Conservation (phyloP, 208 protist species). For the Naegleria gruberi region DNA sequence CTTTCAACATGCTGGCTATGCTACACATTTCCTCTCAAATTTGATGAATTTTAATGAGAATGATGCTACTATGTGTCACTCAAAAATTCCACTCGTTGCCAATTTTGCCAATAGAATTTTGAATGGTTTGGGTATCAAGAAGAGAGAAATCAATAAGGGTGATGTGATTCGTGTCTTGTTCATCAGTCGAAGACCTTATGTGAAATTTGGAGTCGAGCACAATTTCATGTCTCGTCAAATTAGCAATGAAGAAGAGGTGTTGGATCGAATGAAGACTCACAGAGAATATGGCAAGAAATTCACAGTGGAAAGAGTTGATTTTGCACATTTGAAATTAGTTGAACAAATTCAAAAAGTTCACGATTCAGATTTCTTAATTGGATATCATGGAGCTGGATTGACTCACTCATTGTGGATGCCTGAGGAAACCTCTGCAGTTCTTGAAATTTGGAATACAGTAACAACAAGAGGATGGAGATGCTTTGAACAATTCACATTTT, state of each 20-base stretch:
- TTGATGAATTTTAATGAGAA: not conserved
- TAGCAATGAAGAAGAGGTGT: slow-evolving; percentile 6
- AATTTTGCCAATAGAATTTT: not conserved
- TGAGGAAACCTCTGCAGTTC: not conserved
- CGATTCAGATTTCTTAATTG: not conserved
- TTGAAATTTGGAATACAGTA: not conserved
- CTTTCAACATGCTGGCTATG: not conserved
- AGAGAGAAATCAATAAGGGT: not conserved
- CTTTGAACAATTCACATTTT: not conserved
- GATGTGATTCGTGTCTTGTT: not conserved
- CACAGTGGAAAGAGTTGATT: not conserved
- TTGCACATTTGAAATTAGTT: not conserved
- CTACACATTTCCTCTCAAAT: not conserved
- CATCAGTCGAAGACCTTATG: not conserved
- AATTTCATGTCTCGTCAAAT: not conserved
- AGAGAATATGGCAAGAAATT: not conserved
- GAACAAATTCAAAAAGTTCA: slow-evolving; percentile 16
- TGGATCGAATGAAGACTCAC: not conserved
- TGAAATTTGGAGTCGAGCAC: not conserved
- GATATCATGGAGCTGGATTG: not conserved
- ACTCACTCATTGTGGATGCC: slow-evolving; percentile 4
- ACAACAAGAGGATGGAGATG: not conserved
- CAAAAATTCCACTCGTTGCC: not conserved
- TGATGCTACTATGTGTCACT: not conserved
- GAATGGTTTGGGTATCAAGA: not conserved